Base-by-base conservation (phyloP, 345 rosid species). In the Gossypium stocksii region DNA sequence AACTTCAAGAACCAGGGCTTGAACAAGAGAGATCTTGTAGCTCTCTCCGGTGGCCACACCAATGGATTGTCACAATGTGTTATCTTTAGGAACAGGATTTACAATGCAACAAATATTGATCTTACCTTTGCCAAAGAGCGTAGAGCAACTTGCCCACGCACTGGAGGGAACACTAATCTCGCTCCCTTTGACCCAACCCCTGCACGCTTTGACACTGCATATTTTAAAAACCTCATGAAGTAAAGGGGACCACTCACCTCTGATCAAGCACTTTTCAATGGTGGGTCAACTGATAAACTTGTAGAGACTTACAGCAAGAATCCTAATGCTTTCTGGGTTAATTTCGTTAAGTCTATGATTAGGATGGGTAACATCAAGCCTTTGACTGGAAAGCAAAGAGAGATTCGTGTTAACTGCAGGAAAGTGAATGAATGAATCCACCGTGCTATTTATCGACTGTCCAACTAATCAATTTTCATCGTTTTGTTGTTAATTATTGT, bases 1-100 rank as follows among this genome's bases (percentile, higher is more conserved):
- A 75, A 25, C 80, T 89, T 86, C 77, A 72, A 74, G 23, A 82
- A 58, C 0, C 86, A 85, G 58, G 89, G 89, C 2, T 79, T 88
- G 4, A 48, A 77, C 67, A 71, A 66, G 19, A 74, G 43, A 48
- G 92, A 86, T 76, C 66, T 88, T 7, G 89, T 84, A 12, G 85
- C 81, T 0, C 81, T 86, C 77, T 66, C 89, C 0, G 89, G 89
- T 1, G 85, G 78, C 29, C 92, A 86, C 80, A 82, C 89, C 1
- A 15, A 87, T 52, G 89, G 89, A 4, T 80, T 85, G 76, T 86
- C 93, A 17, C 76, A 83, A 54, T 89, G 93, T 77, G 38, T 62
- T 9, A 13, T 9, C 0, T 87, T 89, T 71, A 45, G 84, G 3
- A 2, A 27, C 46, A 61, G 89, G 9, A 80, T 83, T 20, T 85